Evolutionary conservation across 2,329 filamentous ascomycete genomes (phyloP), one percentile per base, ranked within the genome.

Genomic region (Alternaria solani): DNA sequence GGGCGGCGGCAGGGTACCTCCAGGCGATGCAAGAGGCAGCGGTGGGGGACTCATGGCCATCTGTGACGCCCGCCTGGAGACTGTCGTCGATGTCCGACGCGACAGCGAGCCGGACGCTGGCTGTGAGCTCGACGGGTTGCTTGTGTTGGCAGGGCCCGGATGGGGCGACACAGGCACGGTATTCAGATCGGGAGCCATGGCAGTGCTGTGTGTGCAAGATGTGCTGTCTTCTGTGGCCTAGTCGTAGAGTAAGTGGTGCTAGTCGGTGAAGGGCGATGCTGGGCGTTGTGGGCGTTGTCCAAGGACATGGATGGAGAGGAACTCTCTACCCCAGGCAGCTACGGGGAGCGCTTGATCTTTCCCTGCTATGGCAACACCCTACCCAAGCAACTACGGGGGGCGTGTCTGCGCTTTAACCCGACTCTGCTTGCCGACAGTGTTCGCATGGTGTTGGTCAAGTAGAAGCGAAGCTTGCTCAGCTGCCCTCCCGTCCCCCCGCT

Each of bases 121-220:
- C 46, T 67, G 68, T 12, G 63, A 58, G 51, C 44, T 60, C 26
- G 64, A 64, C 7, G 68, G 64, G 26, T 63, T 64, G 55, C 63
- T 67, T 14, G 67, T 69, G 38, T 41, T 41, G 46, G 51, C 63
- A 36, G 32, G 32, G 14, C 32, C 32, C 30, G 71, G 70, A 25
- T 70, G 75, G 12, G 78, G 77, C n/a, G 79, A 80, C 5, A 68
- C 63, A 28, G 79, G 78, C 23, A 82, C 74, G 3, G 81, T 77
- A 66, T 81, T 84, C 61, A 83, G 68, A 65, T 85, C 84, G 54
- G 83, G 80, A 52, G 83, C 77, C 83, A 85, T 86, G 41, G 39
- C 67, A 60, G 54, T 30, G 41, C 48, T 57, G 20, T 46, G 38
- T 25, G 16, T 44, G 12, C n/a, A 12, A 49, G 18, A 43, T 8